A percentile compares a stretch with the other conserved stretches of the same genome.
These are phyloP conservation scores for Tolypocladium endophyticum DNA, from an alignment of 2,329 filamentous ascomycete genomes.

Conservation along the genomic window DNA sequence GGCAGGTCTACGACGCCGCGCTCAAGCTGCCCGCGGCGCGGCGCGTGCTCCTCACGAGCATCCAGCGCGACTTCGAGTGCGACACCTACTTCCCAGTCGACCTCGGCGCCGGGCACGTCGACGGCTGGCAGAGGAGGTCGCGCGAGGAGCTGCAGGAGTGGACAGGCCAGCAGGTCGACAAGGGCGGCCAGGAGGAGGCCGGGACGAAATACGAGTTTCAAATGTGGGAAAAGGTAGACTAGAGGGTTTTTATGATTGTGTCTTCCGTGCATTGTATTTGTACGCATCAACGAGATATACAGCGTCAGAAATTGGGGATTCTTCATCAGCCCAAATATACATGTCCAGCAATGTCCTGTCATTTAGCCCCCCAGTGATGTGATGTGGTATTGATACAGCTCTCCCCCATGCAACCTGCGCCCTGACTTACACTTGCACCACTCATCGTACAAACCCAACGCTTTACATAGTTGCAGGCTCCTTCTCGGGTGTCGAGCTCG, in stretches of 20 bases:
- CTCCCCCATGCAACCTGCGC: neutral
- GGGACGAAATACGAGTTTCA: slow-evolving; percentile 60
- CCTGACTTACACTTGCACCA: neutral
- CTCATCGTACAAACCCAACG: neutral
- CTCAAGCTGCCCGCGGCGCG: slow-evolving; percentile 47
- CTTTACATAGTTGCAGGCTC: neutral
- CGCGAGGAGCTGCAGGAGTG: slow-evolving; percentile 48
- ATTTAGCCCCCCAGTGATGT: neutral
- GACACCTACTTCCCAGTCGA: slow-evolving; percentile 64
- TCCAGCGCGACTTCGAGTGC: slow-evolving; percentile 61
- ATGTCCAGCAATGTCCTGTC: neutral
- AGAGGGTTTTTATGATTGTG: neutral
- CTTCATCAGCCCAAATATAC: neutral
- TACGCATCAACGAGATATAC: slow-evolving; percentile 2
- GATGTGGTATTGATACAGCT: neutral
- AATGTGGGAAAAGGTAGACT: slow-evolving; percentile 53
- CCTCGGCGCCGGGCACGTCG: slow-evolving; percentile 25
- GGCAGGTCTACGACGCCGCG: slow-evolving; percentile 69
- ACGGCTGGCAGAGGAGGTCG: slow-evolving; percentile 43
- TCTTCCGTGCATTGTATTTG: neutral
- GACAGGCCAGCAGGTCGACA: slow-evolving; percentile 53
- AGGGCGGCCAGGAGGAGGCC: slow-evolving; percentile 49
- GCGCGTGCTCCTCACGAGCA: slow-evolving; percentile 59
- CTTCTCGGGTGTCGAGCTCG: neutral
- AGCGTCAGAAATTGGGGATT: slow-evolving; percentile 1